Evolutionary conservation across 2,329 filamentous ascomycete species (phyloP).

Genomic region (Pezicula neosporulosa): DNA sequence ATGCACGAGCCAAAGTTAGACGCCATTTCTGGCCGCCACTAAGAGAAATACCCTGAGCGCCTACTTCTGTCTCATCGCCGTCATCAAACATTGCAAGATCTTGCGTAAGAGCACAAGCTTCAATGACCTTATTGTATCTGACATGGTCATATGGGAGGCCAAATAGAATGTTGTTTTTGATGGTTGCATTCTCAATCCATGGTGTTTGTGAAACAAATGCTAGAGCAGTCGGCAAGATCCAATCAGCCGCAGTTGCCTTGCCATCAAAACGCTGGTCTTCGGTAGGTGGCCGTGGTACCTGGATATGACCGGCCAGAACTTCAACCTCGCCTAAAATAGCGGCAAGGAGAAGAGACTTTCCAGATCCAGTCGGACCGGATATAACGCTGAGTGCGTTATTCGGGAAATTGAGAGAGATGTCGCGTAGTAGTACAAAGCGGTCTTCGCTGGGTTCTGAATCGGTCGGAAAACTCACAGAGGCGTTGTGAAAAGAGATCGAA

Average conservation of each 20-base stretch:
- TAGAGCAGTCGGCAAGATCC: constrained; percentile 64
- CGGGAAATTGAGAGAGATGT: constrained; percentile 64
- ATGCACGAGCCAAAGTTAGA: constrained; percentile 70
- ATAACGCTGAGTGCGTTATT: constrained; percentile 66
- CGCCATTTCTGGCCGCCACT: constrained; percentile 82
- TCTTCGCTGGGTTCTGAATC: constrained; percentile 56
- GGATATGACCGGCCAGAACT: constrained; percentile 57
- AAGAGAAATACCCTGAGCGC: constrained; percentile 77
- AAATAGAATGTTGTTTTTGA: constrained; percentile 75
- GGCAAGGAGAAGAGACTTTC: constrained; percentile 71
- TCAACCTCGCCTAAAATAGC: constrained; percentile 74
- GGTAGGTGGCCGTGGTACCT: constrained; percentile 45
- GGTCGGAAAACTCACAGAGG: constrained; percentile 67
- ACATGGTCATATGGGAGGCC: constrained; percentile 63
- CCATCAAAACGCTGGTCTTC: constrained; percentile 53
- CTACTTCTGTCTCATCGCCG: constrained; percentile 75
- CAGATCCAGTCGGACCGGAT: constrained; percentile 72
- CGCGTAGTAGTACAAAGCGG: constrained; percentile 62
- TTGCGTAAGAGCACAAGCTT: constrained; percentile 68
- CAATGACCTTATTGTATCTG: constrained; percentile 65
- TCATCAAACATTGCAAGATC: constrained; percentile 72
- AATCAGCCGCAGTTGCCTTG: constrained; percentile 55
- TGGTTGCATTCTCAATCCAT: constrained; percentile 78
- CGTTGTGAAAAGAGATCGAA: constrained; percentile 60
- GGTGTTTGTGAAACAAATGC: constrained; percentile 76